These are phyloP conservation scores for Candida coleopterorum DNA, from an alignment of 805 yeast genomes.

Conservation along the genomic window DNA sequence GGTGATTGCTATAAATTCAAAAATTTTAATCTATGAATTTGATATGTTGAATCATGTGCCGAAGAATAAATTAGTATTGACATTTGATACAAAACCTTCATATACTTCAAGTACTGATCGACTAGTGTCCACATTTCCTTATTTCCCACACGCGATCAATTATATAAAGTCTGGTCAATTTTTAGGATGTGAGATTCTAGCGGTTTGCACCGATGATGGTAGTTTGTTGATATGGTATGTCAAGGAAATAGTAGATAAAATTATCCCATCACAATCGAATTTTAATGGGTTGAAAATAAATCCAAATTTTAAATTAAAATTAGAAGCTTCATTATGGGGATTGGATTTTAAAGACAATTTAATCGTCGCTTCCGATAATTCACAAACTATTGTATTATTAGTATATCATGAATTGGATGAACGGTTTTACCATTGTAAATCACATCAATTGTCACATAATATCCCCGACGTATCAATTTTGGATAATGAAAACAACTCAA, in stretches of 20 bases:
- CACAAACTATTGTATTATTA: slow-evolving; percentile 41
- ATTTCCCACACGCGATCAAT: slow-evolving; percentile 54
- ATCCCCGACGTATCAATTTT: slow-evolving; percentile 43
- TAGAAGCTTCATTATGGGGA: slow-evolving; percentile 59
- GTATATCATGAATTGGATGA: slow-evolving; percentile 23
- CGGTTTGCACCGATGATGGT: slow-evolving; percentile 55
- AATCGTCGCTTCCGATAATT: slow-evolving; percentile 52
- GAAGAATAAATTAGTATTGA: slow-evolving; percentile 17
- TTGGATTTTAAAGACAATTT: slow-evolving; percentile 40
- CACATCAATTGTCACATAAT: slow-evolving; percentile 48
- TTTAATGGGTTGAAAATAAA: no score
- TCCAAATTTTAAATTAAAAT: slow-evolving; percentile 21
- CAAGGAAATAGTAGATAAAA: slow-evolving; percentile 23
- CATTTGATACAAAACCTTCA: slow-evolving; percentile 40
- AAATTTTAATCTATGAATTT: slow-evolving; percentile 29
- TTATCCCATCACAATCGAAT: no score
- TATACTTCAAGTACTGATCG: slow-evolving; percentile 38
- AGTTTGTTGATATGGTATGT: slow-evolving; percentile 34
- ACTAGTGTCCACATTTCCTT: slow-evolving; percentile 46
- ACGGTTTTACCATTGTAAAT: slow-evolving; percentile 26
- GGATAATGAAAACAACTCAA: slow-evolving; percentile 18
- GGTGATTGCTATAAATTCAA: slow-evolving; percentile 32
- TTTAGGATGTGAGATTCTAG: slow-evolving; percentile 37
- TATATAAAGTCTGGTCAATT: slow-evolving; percentile 38
- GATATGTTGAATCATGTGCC: slow-evolving; percentile 25